phyloP scores from a whole-genome alignment of 768 basidiomycete species.

The Termitomyces sp. region DNA sequence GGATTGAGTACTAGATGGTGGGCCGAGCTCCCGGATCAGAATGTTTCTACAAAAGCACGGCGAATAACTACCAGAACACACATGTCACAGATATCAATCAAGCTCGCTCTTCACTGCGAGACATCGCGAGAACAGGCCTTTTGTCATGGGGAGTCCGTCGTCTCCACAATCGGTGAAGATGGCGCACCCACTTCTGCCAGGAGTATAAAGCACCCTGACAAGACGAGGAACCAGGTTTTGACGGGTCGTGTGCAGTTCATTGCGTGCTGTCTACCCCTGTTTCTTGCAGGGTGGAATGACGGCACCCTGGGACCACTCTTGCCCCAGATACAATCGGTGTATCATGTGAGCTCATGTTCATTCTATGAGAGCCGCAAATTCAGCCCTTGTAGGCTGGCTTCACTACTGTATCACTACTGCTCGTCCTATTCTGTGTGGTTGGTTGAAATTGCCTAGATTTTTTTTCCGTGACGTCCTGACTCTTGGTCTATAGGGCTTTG shows the following conservation, averaged over 20 bases:
- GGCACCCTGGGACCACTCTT: slow-evolving; percentile 8
- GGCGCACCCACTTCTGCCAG: background rate
- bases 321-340: slow-evolving; percentile 6
- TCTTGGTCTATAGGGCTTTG: slow-evolving; percentile 19
- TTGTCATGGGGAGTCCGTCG: background rate
- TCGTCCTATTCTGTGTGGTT: slow-evolving; percentile 30
- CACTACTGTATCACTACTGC: no score
- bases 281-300: slow-evolving; percentile 27
- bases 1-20: no score
- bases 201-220: background rate
- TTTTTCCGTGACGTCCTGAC: background rate
- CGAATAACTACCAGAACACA: no score
- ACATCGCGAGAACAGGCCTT: slow-evolving; percentile 8
- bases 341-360: background rate
- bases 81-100: slow-evolving; percentile 8
- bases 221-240: slow-evolving; percentile 17
- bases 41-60: no score
- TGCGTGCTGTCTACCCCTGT: slow-evolving; percentile 49
- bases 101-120: slow-evolving; percentile 7
- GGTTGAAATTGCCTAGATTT: background rate
- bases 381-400: no score
- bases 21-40: no score
- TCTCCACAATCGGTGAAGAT: background rate
- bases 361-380: no score
- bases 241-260: slow-evolving; percentile 40